Evolutionary conservation across 1,139 yeast genomes (phyloP), one percentile per base, ranked within the genome.

Genomic region (Suhomyces bokatorum): DNA sequence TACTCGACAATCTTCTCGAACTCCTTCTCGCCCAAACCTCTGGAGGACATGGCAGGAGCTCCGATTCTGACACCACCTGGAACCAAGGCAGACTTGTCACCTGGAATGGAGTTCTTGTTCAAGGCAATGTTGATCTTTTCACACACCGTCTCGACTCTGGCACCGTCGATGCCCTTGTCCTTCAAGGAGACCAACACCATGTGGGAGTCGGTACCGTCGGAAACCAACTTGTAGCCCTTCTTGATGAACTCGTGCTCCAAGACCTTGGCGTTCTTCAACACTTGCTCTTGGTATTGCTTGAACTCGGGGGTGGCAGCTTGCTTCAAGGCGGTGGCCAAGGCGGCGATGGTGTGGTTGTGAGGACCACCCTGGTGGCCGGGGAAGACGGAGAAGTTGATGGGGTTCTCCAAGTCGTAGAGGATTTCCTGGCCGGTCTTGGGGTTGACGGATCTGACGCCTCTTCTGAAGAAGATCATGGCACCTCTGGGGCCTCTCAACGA

Each of bases 331-430:
- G 95, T 91, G 37, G 98, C 97, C 63, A 93, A 78, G 38, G 98
- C 99, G 53, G 97, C 85, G 66, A 93, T 93, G 58, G 98, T 93
- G 76, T 93, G 98, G 77, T 93, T 93, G 73, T 93, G 98, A 56
- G 99, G 99, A 67, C 99, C 99, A 78, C 99, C 99, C 77, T 93
- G 99, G 73, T 93, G 98, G 60, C 97, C 98, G 59, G 99, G 99
- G 91, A 93, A 93, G 53, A 93, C 98, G 9, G 97, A 90, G 70
- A 93, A 93, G 81, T 93, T 93, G 73, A 93, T 91, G 70, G 88
- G 88, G 69, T 85, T 84, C 75, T 93, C 99, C 68, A 93, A 81
- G 66, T 93, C 97, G 70, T 90, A 93, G 55, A 80, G 69, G 51
- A 87, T 75, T 73, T 90, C 95, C 69, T 86, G 87, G 57, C 98